These are phyloP conservation scores for Myriosclerotinia curreyana DNA, from an alignment of 2,329 filamentous ascomycete species.

Conservation along the genomic window DNA sequence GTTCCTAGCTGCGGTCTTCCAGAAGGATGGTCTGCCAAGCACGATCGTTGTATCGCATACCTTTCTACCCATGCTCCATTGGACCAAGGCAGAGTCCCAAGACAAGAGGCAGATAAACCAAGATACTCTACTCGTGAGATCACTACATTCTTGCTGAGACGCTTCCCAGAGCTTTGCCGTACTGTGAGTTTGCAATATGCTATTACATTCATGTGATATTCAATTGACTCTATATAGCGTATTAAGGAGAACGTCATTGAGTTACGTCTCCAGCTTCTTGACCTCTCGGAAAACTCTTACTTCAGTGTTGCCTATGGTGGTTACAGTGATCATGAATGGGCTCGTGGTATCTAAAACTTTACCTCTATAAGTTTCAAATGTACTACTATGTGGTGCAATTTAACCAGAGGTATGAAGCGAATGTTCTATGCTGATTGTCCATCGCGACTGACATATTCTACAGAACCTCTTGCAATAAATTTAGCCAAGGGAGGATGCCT, in stretches of 20 bases:
- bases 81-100: constrained; percentile 17
- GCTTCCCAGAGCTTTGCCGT: constrained; percentile 17
- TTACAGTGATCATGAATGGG: constrained; percentile 20
- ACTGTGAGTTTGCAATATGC: constrained; percentile 1
- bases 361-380: neutral
- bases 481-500: neutral
- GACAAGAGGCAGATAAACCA: constrained; percentile 7
- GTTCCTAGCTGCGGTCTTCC: constrained; percentile 21
- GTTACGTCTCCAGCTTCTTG: constrained; percentile 17
- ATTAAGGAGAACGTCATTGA: constrained; percentile 15
- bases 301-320: constrained; percentile 21
- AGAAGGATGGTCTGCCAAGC: constrained; percentile 18
- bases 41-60: constrained; percentile 23
- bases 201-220: neutral
- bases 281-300: constrained; percentile 18
- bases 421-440: neutral
- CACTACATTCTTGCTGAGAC: neutral
- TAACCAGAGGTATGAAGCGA: neutral
- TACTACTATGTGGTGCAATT: constrained; percentile 9
- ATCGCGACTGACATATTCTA: neutral
- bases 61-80: constrained; percentile 21
- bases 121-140: constrained; percentile 13
- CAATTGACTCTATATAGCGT: constrained; percentile 12
- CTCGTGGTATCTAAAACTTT: constrained; percentile 8
- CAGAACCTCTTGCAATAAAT: neutral